Base-by-base conservation (phyloP, 2,329 filamentous ascomycete species). In the Fusarium metavorans region DNA sequence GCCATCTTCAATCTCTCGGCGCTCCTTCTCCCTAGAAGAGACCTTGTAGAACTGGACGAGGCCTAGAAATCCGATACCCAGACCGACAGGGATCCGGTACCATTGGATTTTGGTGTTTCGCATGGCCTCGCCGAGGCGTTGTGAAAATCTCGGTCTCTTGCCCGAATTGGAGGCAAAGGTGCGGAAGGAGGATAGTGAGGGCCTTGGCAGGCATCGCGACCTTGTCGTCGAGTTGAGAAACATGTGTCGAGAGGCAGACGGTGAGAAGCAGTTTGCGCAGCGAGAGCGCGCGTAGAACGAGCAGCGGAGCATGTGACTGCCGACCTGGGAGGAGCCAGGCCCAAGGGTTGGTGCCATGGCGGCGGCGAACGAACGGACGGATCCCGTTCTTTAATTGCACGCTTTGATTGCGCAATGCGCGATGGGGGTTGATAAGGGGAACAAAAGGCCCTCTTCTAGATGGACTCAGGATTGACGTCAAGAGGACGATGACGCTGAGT, bases 31-130 rank as follows among this genome's bases (percentile, higher is more conserved):
- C n/a, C 88, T 82, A 27, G 82, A 80, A 16, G 86, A 91, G 65
- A 94, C 90, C 81, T 94, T 94, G 83, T 96, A 97, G 81, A 97
- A 92, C 78, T 98, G 95, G 60, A 95, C 88, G 61, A 94, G 86
- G 27, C 95, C 95, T 10, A 98, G 87, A 79, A 97, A 95, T 67
- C 90, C 94, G 78, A 98, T 92, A 70, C 95, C 95, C 25, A 98
- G 87, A 30, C 93, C 94, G 65, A 98, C 90, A 25, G 95, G 95
- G 76, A 98, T 97, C 56, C 94, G 94, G 83, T 95, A 94, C 95
- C 95, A 98, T 85, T 94, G 91, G 71, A 97, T 88, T 82, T 87
- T 90, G 73, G 85, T 87, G 75, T 87, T 87, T 72, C 83, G 85
- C 62, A 88, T 81, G 48, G 87, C 87, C 68, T 84, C 84, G 30